phyloP scores from a whole-genome alignment of 2,329 filamentous ascomycete species.

The Sporothrix dimorphospora region DNA sequence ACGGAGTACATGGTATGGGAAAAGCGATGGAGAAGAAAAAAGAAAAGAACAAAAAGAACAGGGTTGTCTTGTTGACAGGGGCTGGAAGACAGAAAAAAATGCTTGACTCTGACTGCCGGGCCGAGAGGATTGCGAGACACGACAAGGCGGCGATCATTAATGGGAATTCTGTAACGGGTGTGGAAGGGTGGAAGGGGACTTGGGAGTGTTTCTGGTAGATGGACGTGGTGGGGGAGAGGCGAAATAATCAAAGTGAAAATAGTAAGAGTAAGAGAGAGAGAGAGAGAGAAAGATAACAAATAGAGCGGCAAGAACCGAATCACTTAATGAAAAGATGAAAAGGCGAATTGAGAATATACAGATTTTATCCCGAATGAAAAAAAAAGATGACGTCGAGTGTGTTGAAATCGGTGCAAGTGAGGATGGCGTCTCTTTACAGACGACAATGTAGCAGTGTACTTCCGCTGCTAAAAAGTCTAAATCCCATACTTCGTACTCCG shows the following conservation, averaged over 20 bases:
- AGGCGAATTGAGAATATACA: background rate
- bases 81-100: background rate
- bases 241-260: background rate
- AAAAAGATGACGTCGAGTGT: background rate
- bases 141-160: conserved; percentile 24
- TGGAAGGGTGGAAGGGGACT: background rate
- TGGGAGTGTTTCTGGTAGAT: conserved; percentile 1
- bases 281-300: background rate
- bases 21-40: background rate
- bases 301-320: background rate
- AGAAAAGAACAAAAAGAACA: background rate
- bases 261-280: no score
- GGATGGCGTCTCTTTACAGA: background rate
- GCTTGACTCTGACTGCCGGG: conserved; percentile 6
- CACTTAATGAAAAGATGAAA: background rate
- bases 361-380: background rate
- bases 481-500: background rate
- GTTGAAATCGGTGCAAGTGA: background rate
- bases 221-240: background rate
- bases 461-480: background rate
- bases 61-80: background rate
- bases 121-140: conserved; percentile 21
- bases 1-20: background rate
- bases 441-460: background rate
- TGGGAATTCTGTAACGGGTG: conserved; percentile 22